phyloP scores from a whole-genome alignment of 2,329 filamentous ascomycete species.

The Colletotrichum cordylinicola region DNA sequence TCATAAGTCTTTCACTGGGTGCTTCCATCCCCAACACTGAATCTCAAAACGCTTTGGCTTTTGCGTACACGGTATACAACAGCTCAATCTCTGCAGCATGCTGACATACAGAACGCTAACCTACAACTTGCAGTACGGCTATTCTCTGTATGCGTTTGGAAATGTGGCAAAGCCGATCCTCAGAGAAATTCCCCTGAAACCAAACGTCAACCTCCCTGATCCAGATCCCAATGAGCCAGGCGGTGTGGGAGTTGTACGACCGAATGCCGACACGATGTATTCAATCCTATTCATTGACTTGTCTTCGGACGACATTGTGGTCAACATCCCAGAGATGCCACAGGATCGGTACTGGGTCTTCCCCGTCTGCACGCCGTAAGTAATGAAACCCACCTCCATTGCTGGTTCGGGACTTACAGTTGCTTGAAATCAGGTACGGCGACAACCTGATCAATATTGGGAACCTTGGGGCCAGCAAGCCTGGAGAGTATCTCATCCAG shows the following conservation, averaged over 20 bases:
- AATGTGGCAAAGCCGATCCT: not conserved
- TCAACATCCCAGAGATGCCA: not conserved
- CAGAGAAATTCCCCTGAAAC: not conserved
- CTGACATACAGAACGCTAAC: not conserved
- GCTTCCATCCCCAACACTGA: not conserved
- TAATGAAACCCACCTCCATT: accelerated
- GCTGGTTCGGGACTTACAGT: accelerated
- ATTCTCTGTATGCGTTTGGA: not conserved
- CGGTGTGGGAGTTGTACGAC: not conserved
- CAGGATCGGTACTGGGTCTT: not conserved
- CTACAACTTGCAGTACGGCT: not conserved
- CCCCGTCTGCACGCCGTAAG: not conserved
- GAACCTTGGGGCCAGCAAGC: not conserved
- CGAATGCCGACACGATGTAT: not conserved
- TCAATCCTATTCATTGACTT: not conserved
- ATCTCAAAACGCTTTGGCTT: not conserved
- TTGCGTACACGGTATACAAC: not conserved
- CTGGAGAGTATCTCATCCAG: not conserved
- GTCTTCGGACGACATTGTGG: not conserved
- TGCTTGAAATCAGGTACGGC: not conserved
- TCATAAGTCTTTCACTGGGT: not conserved
- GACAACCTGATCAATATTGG: not conserved
- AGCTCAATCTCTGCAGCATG: accelerated
- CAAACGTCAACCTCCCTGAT: not conserved
- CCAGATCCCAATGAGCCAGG: not conserved